These are phyloP conservation scores for Albifimbria verrucaria DNA, from an alignment of 2,329 filamentous ascomycete genomes.

Conservation along the genomic window DNA sequence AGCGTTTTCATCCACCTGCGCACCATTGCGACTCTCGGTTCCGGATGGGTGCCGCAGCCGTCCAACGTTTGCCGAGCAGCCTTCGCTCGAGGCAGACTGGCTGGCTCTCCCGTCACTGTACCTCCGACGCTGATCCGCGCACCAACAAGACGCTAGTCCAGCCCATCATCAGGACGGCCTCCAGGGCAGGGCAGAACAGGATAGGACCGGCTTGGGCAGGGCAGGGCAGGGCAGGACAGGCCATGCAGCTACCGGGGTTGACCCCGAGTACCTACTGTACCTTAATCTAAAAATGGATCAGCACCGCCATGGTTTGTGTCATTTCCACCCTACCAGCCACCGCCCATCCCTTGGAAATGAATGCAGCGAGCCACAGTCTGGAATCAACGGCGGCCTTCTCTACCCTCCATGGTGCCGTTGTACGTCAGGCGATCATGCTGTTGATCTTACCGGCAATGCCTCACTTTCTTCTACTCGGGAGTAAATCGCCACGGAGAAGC, in stretches of 20 bases:
- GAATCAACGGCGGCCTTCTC: not conserved
- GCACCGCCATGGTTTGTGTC: not conserved
- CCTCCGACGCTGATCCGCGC: no score
- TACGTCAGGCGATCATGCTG: not conserved
- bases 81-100: no score
- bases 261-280: not conserved
- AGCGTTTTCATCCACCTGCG: no score
- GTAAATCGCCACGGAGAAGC: no score
- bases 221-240: not conserved
- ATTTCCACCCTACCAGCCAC: not conserved
- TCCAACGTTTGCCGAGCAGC: no score
- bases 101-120: no score
- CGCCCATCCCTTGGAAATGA: not conserved
- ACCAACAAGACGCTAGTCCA: no score
- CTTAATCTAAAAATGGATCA: not conserved
- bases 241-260: not conserved
- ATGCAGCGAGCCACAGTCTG: not conserved
- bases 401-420: not conserved
- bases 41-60: no score
- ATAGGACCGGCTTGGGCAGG: no score
- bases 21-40: no score
- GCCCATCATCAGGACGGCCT: no score
- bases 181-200: no score
- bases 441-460: not conserved
- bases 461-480: not conserved